Percentiles rank a stretch among this genome's conserved stretches.
Evolutionary conservation across 108 stramenopile species (phyloP).

Genomic region (Schizochytrium sp.): DNA sequence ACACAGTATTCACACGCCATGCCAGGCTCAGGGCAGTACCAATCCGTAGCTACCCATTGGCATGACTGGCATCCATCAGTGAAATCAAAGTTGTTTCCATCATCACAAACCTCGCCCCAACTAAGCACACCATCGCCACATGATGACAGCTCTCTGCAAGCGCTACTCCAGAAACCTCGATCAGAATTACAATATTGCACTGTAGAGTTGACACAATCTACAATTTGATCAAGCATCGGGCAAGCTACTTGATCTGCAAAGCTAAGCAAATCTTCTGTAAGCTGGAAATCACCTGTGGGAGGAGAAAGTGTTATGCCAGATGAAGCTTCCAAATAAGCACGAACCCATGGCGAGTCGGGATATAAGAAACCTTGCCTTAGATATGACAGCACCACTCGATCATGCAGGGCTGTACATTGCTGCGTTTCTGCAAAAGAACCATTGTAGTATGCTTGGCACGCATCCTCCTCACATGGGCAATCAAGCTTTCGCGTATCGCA

Average conservation of each 20-base stretch:
- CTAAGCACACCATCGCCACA: not conserved
- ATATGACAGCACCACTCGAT: not conserved
- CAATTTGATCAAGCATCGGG: not conserved
- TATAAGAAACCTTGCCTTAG: not conserved
- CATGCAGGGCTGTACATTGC: not conserved
- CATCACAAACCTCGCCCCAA: conserved; percentile 52
- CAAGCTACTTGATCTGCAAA: not conserved
- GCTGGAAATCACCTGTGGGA: not conserved
- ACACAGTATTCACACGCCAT: not conserved
- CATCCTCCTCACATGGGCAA: not conserved
- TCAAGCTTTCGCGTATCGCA: not conserved
- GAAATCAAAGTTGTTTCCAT: not conserved
- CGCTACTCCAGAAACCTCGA: not conserved
- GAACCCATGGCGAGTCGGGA: not conserved
- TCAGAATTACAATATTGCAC: not conserved
- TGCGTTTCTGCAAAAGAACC: not conserved
- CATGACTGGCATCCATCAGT: not conserved
- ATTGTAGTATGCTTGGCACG: not conserved
- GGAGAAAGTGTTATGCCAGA: not conserved
- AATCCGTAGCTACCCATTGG: not conserved
- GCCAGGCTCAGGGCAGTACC: not conserved
- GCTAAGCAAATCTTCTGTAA: not conserved
- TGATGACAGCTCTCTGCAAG: not conserved
- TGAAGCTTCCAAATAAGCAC: not conserved
- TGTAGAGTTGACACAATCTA: not conserved